A percentile compares a stretch with the other conserved stretches of the same genome.
These are phyloP conservation scores for Cubamyces sp. DNA, from an alignment of 768 basidiomycete species.

Conservation along the genomic window DNA sequence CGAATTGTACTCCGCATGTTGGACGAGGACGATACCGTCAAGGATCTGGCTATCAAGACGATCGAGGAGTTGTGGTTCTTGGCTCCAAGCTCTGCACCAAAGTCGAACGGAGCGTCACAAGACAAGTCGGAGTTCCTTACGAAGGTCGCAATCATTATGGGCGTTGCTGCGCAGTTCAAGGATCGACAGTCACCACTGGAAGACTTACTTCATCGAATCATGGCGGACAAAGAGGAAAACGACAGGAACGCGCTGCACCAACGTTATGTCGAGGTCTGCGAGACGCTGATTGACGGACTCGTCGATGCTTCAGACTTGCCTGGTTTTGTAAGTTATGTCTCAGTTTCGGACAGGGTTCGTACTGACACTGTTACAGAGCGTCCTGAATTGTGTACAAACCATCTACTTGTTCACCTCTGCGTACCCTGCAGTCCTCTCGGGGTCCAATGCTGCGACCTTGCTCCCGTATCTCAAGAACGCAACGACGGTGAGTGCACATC, in stretches of 20 bases:
- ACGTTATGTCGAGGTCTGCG: constrained; percentile 82
- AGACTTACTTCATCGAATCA: constrained; percentile 82
- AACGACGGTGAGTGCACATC: constrained; percentile 56
- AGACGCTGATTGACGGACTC: constrained; percentile 82
- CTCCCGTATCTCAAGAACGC: constrained; percentile 90
- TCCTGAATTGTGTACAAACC: constrained; percentile 83
- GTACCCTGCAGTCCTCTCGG: constrained; percentile 83
- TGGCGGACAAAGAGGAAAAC: constrained; percentile 66
- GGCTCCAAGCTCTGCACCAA: constrained; percentile 18
- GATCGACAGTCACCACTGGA: constrained; percentile 86
- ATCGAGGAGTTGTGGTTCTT: constrained; percentile 93
- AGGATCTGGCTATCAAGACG: constrained; percentile 88
- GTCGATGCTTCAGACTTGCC: constrained; percentile 85
- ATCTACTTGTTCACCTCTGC: constrained; percentile 83
- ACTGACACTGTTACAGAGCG: constrained; percentile 52
- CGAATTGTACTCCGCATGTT: constrained; percentile 81
- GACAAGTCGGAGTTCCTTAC: constrained; percentile 60
- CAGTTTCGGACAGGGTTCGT: background rate
- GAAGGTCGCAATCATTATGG: constrained; percentile 85
- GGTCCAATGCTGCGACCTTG: constrained; percentile 79
- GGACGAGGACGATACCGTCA: constrained; percentile 95
- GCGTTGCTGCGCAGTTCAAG: constrained; percentile 78
- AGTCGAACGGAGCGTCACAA: constrained; percentile 31
- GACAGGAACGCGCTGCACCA: constrained; percentile 58
- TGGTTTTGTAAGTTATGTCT: constrained; percentile 61